A percentile compares a stretch with the other conserved stretches of the same genome.
phyloP scores from a whole-genome alignment of 2,329 filamentous ascomycete species.

The Cytospora leucostoma region DNA sequence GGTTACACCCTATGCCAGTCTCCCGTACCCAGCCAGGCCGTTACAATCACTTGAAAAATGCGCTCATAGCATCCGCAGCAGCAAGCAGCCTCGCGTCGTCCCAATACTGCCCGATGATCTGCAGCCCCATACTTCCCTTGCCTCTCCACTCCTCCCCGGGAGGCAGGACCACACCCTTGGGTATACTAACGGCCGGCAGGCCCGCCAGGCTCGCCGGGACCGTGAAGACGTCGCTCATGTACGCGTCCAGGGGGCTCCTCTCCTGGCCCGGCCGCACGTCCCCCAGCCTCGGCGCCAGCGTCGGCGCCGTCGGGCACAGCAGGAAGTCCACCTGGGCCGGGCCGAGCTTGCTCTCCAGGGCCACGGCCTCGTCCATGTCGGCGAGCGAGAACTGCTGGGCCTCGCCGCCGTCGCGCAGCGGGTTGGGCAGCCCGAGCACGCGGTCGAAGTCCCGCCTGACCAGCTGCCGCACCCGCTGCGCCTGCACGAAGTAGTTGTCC shows the following conservation, averaged over 20 bases:
- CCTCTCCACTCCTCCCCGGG: conserved; percentile 36
- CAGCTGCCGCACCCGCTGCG: conserved; percentile 81
- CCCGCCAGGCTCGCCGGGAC: conserved; percentile 93
- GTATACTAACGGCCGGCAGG: conserved; percentile 83
- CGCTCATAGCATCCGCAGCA: conserved; percentile 51
- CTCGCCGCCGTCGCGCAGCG: conserved; percentile 52
- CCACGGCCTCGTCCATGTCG: conserved; percentile 57
- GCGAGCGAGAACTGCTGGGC: conserved; percentile 57
- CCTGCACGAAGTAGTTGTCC: conserved; percentile 95
- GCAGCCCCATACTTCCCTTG: conserved; percentile 56
- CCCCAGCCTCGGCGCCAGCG: conserved; percentile 48
- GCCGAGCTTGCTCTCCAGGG: conserved; percentile 57
- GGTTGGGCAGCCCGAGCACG: conserved; percentile 71
- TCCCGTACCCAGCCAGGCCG: neutral
- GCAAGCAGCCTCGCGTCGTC: conserved; percentile 67
- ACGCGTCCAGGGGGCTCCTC: conserved; percentile 65
- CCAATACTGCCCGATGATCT: conserved; percentile 80
- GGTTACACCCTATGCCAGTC: neutral
- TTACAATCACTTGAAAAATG: conserved; percentile 1
- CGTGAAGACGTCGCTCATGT: conserved; percentile 94
- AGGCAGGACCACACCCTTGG: conserved; percentile 49
- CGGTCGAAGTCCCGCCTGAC: conserved; percentile 85
- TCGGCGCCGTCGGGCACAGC: conserved; percentile 82
- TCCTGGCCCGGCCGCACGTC: conserved; percentile 47
- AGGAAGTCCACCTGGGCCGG: conserved; percentile 77